Evolutionary conservation across 2,329 filamentous ascomycete species (phyloP), one percentile per base, ranked within the genome.

Genomic region (Hortaea werneckii): DNA sequence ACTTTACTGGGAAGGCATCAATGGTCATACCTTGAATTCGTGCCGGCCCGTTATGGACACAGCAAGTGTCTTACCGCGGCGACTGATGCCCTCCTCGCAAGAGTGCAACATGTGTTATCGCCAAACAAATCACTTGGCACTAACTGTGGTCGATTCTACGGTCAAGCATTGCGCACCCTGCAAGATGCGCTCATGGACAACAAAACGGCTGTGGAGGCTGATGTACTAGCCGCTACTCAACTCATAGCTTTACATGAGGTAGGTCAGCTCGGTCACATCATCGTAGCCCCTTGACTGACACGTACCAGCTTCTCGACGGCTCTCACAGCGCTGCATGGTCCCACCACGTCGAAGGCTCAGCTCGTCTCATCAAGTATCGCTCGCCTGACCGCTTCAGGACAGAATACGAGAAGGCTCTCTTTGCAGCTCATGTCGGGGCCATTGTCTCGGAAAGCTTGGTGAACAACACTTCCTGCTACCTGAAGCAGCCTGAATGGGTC

Each of bases 371-470:
- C 7, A 52, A 55, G 41, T 50, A 63, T 40, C 59, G 63, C 5
- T 60, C 56, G 3, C 56, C 63, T 2, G 38, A 49, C 6, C 51
- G 51, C 6, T 66, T 65, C 42, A 51, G 50, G 2, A 60, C 61
- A 1, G 61, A 65, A 5, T 66, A 63, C 44, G 65, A 67, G 41
- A 64, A 62, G 45, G 54, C 64, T 1, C 52, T 67, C 4, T 64
- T 67, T 27, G 54, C 63, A 10, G 59, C 56, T 7, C 61, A 66
- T 41, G 57, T 58, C 10, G 64, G 64, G 1, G 54, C 63, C 13
- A 59, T 63, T 11, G 48, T 57, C 26, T 56, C 56, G 2, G 54
- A 58, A 37, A 50, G 50, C n/a, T 43, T 58, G 29, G 40, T 55
- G 12, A 51, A 53, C 3, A 50, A 54, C 29, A 45, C 51, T 6